Evolutionary conservation across 768 basidiomycete species (phyloP).

Genomic region (Hemileccinum rubropunctum): DNA sequence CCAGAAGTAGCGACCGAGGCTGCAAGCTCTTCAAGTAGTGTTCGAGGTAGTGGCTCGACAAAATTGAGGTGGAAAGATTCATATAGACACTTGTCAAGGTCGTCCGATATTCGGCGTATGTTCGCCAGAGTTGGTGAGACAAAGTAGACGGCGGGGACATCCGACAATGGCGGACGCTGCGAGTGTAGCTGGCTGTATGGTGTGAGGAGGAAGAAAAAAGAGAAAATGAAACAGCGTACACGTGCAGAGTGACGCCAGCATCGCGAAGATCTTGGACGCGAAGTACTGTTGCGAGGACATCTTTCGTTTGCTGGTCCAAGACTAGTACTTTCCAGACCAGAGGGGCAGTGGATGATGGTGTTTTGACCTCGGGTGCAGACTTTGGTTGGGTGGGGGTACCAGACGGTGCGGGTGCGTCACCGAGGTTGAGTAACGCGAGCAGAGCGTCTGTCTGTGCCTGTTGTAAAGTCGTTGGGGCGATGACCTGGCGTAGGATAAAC

Average conservation of each 20-base stretch:
- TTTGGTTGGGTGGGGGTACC: constrained; percentile 14
- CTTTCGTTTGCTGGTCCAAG: constrained; percentile 93
- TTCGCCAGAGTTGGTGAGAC: constrained; percentile 87
- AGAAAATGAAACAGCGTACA: constrained; percentile 54
- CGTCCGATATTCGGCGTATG: constrained; percentile 87
- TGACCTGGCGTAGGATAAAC: constrained; percentile 37
- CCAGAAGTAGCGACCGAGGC: constrained; percentile 82
- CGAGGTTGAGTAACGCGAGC: constrained; percentile 83
- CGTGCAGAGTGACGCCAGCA: constrained; percentile 95
- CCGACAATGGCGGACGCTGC: constrained; percentile 80
- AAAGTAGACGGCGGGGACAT: constrained; percentile 97
- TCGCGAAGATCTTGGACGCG: constrained; percentile 96
- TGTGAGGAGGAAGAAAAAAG: constrained; percentile 3
- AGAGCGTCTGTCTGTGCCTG: constrained; percentile 86
- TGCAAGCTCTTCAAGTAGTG: constrained; percentile 91
- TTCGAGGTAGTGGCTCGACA: constrained; percentile 85
- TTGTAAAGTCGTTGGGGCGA: constrained; percentile 65
- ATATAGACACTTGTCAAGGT: constrained; percentile 86
- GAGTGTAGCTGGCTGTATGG: constrained; percentile 81
- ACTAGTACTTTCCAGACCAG: constrained; percentile 97
- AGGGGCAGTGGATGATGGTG: constrained; percentile 55
- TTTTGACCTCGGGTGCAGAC: constrained; percentile 44
- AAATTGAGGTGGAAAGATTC: constrained; percentile 95
- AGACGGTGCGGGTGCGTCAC: constrained; percentile 55
- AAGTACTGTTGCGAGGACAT: constrained; percentile 91